Evolutionary conservation across 1,284 basidiomycete species (phyloP).

Genomic region (Naganishia cerealis): DNA sequence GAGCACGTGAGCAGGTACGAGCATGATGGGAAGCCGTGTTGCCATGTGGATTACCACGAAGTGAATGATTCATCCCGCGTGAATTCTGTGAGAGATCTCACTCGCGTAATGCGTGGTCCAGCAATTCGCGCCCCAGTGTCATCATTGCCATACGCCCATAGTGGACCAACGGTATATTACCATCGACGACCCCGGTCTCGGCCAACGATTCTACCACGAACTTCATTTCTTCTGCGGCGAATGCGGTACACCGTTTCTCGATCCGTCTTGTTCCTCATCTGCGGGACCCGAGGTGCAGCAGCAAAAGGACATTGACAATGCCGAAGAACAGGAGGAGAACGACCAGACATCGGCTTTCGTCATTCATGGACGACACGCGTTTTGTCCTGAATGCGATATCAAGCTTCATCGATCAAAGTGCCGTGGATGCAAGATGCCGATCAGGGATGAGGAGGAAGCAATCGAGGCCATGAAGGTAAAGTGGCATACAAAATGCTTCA

Average conservation of each 20-base stretch:
- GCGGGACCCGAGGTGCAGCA: constrained; percentile 48
- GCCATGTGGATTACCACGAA: constrained; percentile 95
- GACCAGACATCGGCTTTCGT: constrained; percentile 73
- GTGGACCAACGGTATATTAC: constrained; percentile 94
- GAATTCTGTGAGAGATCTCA: no score
- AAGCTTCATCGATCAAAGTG: constrained; percentile 85
- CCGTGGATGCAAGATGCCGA: constrained; percentile 78
- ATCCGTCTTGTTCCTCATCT: constrained; percentile 57
- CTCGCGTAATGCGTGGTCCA: no score
- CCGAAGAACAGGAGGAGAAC: constrained; percentile 63
- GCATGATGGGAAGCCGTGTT: constrained; percentile 84
- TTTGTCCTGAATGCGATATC: constrained; percentile 90
- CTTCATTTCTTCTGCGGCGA: constrained; percentile 98
- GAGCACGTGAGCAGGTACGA: constrained; percentile 96
- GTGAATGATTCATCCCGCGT: constrained; percentile 58
- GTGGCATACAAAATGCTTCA: constrained; percentile 91
- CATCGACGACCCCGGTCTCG: constrained; percentile 74
- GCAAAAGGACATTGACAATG: constrained; percentile 58
- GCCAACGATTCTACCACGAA: constrained; percentile 76
- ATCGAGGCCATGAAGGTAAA: constrained; percentile 85
- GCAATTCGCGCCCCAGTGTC: constrained; percentile 90
- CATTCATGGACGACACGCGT: constrained; percentile 88
- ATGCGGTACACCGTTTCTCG: constrained; percentile 94
- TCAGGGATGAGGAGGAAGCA: constrained; percentile 69
- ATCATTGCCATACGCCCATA: constrained; percentile 92